phyloP scores from a whole-genome alignment of 202 grass and related monocot genomes.

The Alloteropsis angusta region DNA sequence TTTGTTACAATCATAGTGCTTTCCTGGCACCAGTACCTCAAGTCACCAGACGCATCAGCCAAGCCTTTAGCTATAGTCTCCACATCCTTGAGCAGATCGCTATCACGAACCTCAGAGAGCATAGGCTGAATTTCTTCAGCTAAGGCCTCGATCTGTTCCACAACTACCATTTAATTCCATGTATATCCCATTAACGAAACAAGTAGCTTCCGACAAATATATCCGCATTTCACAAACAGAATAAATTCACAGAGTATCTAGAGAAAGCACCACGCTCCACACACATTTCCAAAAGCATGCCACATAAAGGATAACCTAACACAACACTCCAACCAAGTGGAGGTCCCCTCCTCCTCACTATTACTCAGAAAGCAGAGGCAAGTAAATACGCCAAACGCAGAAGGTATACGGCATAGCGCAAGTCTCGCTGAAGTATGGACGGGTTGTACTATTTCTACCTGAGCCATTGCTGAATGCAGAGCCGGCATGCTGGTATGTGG shows the following conservation, averaged over 20 bases:
- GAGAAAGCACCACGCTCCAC: neutral
- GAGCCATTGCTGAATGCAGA: neutral
- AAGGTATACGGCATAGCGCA: neutral
- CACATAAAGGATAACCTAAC: neutral
- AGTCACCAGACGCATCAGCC: conserved; percentile 65
- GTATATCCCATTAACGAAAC: neutral
- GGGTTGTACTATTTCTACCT: neutral
- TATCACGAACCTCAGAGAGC: conserved; percentile 64
- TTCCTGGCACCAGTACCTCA: conserved; percentile 44
- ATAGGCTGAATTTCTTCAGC: conserved; percentile 89
- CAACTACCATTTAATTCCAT: conserved; percentile 37
- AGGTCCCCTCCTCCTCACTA: conserved; percentile 16
- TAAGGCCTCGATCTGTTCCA: conserved; percentile 87
- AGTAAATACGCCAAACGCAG: neutral
- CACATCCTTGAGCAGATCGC: conserved; percentile 80
- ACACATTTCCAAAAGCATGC: neutral
- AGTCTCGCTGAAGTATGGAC: neutral
- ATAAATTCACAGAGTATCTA: neutral
- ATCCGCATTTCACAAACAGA: neutral
- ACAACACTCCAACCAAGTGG: neutral
- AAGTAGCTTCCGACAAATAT: neutral
- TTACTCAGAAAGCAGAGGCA: neutral
- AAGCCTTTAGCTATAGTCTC: conserved; percentile 87
- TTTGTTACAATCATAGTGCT: neutral
- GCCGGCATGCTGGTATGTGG: neutral